Conservation (phyloP, 148 eudicot species). For the Talinum fruticosum region DNA sequence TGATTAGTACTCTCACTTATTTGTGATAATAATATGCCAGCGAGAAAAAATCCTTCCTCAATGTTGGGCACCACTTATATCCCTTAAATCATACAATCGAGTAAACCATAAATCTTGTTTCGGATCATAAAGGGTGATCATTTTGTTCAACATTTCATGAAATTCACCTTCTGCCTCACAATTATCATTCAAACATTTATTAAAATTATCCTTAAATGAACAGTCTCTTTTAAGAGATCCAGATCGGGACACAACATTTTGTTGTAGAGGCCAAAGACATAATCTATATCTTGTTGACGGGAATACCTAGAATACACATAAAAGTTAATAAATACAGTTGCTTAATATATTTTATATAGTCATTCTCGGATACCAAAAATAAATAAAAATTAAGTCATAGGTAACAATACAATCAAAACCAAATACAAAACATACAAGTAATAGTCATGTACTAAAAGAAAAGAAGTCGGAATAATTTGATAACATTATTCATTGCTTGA, state of each 20-base stretch:
- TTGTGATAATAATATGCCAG: neutral
- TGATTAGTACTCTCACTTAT: neutral
- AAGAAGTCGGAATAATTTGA: neutral
- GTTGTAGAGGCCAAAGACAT: neutral
- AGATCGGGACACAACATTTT: neutral
- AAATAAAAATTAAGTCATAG: neutral
- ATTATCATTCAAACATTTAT: neutral
- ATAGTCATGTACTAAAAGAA: no score
- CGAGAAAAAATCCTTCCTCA: neutral
- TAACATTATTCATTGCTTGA: neutral
- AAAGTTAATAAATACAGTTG: neutral
- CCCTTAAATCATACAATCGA: neutral
- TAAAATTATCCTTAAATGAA: neutral
- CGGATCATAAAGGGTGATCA: neutral
- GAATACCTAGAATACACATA: neutral
- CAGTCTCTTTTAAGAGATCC: neutral
- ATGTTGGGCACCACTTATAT: neutral
- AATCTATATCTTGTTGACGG: neutral
- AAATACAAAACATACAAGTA: no score
- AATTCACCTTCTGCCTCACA: no score
- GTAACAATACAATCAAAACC: no score
- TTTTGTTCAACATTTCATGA: neutral
- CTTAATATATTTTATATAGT: neutral
- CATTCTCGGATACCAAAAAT: neutral
- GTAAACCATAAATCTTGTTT: neutral